These are phyloP conservation scores for Corylus avellana DNA, from an alignment of 306 rosid species.

Conservation along the genomic window DNA sequence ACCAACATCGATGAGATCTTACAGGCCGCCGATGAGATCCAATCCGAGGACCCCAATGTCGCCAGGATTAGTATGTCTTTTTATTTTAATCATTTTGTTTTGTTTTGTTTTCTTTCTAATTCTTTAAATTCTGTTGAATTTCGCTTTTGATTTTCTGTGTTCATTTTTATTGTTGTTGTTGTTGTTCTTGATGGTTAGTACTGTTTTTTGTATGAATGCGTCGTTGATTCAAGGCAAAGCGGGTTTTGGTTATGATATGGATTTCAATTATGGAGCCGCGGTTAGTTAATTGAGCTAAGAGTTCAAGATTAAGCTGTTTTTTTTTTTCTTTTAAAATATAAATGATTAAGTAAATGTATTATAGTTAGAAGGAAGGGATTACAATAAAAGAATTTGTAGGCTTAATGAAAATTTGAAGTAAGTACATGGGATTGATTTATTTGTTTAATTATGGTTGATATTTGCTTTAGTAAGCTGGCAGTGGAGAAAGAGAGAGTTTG, in stretches of 20 bases:
- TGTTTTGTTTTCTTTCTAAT: too few species aligned
- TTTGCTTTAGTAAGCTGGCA: too few species aligned
- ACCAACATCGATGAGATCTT: conserved; percentile 79
- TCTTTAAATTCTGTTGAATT: not conserved
- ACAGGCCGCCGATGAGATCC: conserved; percentile 92
- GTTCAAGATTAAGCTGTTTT: not conserved
- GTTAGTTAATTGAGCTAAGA: conserved; percentile 11
- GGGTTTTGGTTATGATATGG: not conserved
- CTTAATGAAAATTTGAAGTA: not conserved
- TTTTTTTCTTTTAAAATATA: too few species aligned
- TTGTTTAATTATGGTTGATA: too few species aligned
- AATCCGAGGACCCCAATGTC: conserved; percentile 67
- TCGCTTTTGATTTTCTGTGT: not conserved
- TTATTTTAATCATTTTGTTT: too few species aligned
- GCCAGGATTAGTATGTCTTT: conserved; percentile 72
- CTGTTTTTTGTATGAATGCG: conserved; percentile 2
- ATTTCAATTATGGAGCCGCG: not conserved
- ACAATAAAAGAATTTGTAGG: not conserved
- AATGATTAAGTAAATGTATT: not conserved
- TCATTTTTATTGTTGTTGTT: not conserved
- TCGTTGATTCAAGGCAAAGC: not conserved
- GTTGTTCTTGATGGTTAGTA: not conserved
- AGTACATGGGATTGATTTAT: not conserved
- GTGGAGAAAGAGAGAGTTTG: too few species aligned
- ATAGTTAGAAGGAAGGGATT: not conserved